These are phyloP conservation scores for Candida multigemmis DNA, from an alignment of 805 yeast genomes.

Conservation along the genomic window DNA sequence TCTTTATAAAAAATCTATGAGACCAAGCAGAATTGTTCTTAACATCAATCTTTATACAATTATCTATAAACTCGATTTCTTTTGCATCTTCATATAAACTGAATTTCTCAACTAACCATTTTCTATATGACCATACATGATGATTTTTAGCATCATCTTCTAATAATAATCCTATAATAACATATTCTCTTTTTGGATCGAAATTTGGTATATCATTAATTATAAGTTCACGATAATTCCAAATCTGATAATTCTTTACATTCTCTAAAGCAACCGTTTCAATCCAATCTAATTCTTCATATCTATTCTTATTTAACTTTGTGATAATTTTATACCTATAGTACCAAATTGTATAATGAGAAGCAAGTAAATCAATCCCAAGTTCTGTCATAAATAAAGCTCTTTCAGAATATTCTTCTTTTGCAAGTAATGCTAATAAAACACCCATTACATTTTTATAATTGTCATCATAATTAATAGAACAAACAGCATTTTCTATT, in stretches of 20 bases:
- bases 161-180: conserved; percentile 59
- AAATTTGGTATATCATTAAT: conserved; percentile 31
- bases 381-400: conserved; percentile 58
- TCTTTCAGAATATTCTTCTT: conserved; percentile 58
- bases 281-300: conserved; percentile 69
- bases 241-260: conserved; percentile 92
- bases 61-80: conserved; percentile 46
- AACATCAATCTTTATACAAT: conserved; percentile 50
- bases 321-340: conserved; percentile 49
- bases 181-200: conserved; percentile 48
- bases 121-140: conserved; percentile 91
- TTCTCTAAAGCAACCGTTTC: conserved; percentile 65
- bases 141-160: conserved; percentile 82
- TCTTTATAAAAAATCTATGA: conserved; percentile 59
- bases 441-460: conserved; percentile 55
- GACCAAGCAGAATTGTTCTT: conserved; percentile 93
- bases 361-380: conserved; percentile 65
- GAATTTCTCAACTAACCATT: conserved; percentile 67
- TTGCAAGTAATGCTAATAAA: conserved; percentile 48
- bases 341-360: conserved; percentile 89
- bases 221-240: conserved; percentile 82
- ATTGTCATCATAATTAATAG: conserved; percentile 64
- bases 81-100: conserved; percentile 29
- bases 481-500: conserved; percentile 43
- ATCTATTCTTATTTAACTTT: conserved; percentile 25